These are phyloP conservation scores for Schwanniomyces etchellsii DNA, from an alignment of 1,139 yeast species.

Conservation along the genomic window DNA sequence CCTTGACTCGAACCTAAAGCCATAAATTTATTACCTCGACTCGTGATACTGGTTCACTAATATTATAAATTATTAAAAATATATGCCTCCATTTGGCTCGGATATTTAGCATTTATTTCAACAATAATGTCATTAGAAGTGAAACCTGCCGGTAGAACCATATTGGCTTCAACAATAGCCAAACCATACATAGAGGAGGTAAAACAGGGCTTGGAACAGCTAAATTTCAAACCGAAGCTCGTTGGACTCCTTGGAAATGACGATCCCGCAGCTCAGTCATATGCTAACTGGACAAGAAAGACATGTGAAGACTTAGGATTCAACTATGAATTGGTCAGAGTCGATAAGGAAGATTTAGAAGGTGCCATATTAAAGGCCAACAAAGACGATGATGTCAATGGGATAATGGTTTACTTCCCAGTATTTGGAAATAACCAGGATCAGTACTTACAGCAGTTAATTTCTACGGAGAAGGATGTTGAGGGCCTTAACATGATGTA, in stretches of 20 bases:
- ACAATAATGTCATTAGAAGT: slow-evolving; percentile 1
- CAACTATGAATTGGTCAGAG: slow-evolving; percentile 67
- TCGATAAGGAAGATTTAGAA: slow-evolving; percentile 79
- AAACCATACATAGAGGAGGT: slow-evolving; percentile 76
- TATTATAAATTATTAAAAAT: background rate
- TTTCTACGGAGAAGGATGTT: slow-evolving; percentile 82
- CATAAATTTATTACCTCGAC: slow-evolving; percentile 2
- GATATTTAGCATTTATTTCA: slow-evolving; percentile 2
- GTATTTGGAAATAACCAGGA: slow-evolving; percentile 95
- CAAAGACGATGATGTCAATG: slow-evolving; percentile 68
- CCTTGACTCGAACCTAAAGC: background rate
- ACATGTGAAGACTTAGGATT: slow-evolving; percentile 86
- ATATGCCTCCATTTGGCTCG: background rate
- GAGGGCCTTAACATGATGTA: slow-evolving; percentile 91
- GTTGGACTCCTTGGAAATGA: slow-evolving; percentile 89
- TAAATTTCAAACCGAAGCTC: slow-evolving; percentile 59
- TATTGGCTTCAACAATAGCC: slow-evolving; percentile 83
- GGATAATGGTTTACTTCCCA: slow-evolving; percentile 98
- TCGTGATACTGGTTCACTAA: slow-evolving; percentile 2
- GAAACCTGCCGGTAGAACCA: slow-evolving; percentile 63
- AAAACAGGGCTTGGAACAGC: slow-evolving; percentile 45
- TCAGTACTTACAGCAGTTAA: slow-evolving; percentile 89
- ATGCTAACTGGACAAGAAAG: slow-evolving; percentile 94
- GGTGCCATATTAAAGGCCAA: slow-evolving; percentile 80
- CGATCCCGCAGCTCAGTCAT: slow-evolving; percentile 94